Base-by-base conservation (phyloP, 305 asterid genomes). In the Fraxinus greggii region DNA sequence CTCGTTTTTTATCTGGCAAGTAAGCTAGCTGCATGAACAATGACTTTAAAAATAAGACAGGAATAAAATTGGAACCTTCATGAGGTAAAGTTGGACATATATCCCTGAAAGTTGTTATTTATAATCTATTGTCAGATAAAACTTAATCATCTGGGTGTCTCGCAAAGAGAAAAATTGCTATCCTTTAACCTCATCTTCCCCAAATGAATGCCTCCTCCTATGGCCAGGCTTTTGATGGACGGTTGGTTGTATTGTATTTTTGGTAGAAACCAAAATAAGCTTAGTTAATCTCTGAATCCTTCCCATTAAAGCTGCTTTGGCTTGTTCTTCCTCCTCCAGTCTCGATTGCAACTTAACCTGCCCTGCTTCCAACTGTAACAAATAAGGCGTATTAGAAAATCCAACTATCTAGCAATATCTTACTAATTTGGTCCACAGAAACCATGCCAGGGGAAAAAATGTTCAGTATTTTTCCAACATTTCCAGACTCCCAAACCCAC, bases 261-360 rank as follows among this genome's bases (percentile, higher is more conserved):
- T 93, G 76, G 98, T 88, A 67, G 98, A 93, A 82, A 93, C 98
- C 89, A 93, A 89, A 78, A 93, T 93, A 59, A 93, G 87, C 85
- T 93, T 93, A 84, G 97, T 92, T 85, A 93, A 83, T 90, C 93
- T 93, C 88, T 93, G 98, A 81, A 93, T 93, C 92, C 98, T 92
- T 78, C 98, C 95, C 95, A 92, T 88, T 80, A 93, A 88, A 75
- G 98, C 98, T 83, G 98, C 97, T 84, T 93, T 93, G 67, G 92
- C 97, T 88, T 91, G 92, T 87, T 93, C 98, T 88, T 92, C 98
- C 89, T 93, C 98, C 85, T 93, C 98, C 87, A 93, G 84, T 86
- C 98, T 90, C 70, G 97, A 93, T 81, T 90, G 98, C 89, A 93
- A 85, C 84, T 91, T 93, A 79, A 93, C 89, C 83, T 93, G 92